Evolutionary conservation across 305 asterid species (phyloP).

Genomic region (Fraxinus nigra): DNA sequence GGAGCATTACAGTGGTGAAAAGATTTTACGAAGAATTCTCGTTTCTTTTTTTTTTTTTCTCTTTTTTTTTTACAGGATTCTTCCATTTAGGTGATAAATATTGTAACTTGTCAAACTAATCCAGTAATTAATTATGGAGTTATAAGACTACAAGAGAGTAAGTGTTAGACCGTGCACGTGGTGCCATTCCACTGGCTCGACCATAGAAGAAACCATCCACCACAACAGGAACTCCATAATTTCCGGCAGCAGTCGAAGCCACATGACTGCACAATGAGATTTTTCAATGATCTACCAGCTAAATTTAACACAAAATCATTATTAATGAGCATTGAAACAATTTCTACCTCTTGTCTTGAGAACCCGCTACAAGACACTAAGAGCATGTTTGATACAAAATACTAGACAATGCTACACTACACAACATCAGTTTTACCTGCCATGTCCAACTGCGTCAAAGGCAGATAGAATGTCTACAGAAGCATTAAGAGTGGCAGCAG

Average conservation of each 20-base stretch:
- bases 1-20: background rate
- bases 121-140: background rate
- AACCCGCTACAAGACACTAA: background rate
- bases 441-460: conserved; percentile 84
- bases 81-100: background rate
- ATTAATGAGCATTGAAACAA: background rate
- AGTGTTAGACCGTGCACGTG: conserved; percentile 65
- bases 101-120: background rate
- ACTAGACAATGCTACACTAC: background rate
- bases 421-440: conserved; percentile 49
- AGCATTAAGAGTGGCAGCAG: conserved; percentile 51
- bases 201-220: conserved; percentile 82
- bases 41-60: too few relatives aligned
- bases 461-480: conserved; percentile 66
- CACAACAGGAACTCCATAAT: conserved; percentile 79
- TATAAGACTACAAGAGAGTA: background rate
- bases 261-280: conserved; percentile 62
- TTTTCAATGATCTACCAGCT: background rate
- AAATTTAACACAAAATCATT: background rate
- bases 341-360: background rate
- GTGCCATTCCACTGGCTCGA: conserved; percentile 94
- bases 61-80: background rate
- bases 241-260: conserved; percentile 93
- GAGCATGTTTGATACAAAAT: background rate
- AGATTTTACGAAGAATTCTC: background rate